Evolutionary conservation across 2,329 filamentous ascomycete genomes (phyloP).

Genomic region (Decorospora gaudefroyi): DNA sequence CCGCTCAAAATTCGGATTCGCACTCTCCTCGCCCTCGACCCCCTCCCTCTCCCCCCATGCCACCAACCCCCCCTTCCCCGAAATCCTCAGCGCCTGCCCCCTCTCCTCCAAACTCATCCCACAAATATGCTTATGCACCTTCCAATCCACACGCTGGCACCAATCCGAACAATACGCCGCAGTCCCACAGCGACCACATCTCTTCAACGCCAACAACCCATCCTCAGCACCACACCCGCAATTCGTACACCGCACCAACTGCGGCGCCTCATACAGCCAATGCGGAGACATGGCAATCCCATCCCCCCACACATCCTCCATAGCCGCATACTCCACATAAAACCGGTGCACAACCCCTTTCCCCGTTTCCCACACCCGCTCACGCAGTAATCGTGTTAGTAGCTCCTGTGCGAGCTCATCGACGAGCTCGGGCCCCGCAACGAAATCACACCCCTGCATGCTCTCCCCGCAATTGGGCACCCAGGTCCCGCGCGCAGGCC

Average conservation of each 20-base stretch:
- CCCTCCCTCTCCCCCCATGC: constrained; percentile 25
- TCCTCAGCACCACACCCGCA: constrained; percentile 5
- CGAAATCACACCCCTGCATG: constrained; percentile 24
- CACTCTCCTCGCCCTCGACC: constrained; percentile 20
- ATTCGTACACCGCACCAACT: constrained; percentile 20
- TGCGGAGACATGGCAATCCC: constrained; percentile 31
- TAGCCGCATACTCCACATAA: constrained; percentile 31
- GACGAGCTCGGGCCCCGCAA: constrained; percentile 17
- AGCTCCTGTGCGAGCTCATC: constrained; percentile 11
- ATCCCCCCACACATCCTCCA: constrained; percentile 35
- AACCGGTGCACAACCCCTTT: constrained; percentile 26
- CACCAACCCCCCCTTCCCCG: constrained; percentile 28
- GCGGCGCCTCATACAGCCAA: constrained; percentile 23
- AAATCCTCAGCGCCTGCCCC: constrained; percentile 26
- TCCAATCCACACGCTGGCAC: constrained; percentile 30
- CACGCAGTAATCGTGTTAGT: neutral
- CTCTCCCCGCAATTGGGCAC: constrained; percentile 27
- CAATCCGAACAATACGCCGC: constrained; percentile 27
- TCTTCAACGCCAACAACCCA: constrained; percentile 7
- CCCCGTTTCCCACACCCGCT: constrained; percentile 23
- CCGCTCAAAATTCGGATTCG: constrained; percentile 24
- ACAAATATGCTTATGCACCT: constrained; percentile 30
- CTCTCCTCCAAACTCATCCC: constrained; percentile 28
- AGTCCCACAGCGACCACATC: constrained; percentile 30
- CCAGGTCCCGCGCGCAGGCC: constrained; percentile 17